A percentile compares a stretch with the other conserved stretches of the same genome.
Conservation (phyloP, 306 rosid species). For the Astragalus glycyphyllos region DNA sequence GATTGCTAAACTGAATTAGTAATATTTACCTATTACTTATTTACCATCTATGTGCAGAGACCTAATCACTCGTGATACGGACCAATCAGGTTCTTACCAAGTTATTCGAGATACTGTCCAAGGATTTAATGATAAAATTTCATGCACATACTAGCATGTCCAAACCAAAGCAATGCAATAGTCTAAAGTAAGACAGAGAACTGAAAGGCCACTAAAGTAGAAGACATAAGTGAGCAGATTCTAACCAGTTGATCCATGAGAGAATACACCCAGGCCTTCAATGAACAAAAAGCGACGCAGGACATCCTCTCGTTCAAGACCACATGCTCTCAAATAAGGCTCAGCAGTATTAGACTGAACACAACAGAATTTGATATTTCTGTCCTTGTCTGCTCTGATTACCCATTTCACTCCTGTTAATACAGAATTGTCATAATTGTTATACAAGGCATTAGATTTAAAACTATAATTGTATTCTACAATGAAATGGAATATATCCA, state of each 20-base stretch:
- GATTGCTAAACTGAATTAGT: constrained; percentile 7
- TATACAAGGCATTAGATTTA: neutral
- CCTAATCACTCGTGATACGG: constrained; percentile 6
- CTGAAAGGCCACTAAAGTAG: neutral
- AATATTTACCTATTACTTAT: neutral
- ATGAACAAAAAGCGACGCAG: constrained; percentile 63
- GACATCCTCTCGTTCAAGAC: constrained; percentile 70
- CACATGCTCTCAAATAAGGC: constrained; percentile 69
- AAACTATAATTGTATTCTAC: neutral
- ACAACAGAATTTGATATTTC: constrained; percentile 75
- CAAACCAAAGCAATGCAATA: constrained; percentile 5
- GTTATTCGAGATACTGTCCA: neutral
- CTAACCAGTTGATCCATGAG: constrained; percentile 78
- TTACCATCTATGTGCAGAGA: constrained; percentile 10
- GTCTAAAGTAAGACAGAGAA: neutral
- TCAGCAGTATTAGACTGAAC: constrained; percentile 75
- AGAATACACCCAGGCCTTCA: constrained; percentile 62
- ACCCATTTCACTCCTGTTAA: constrained; percentile 76
- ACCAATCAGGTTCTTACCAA: constrained; percentile 12
- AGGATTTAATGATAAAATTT: constrained; percentile 7
- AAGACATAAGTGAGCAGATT: constrained; percentile 11
- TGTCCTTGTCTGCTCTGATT: constrained; percentile 64
- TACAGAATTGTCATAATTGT: constrained; percentile 25
- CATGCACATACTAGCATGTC: constrained; percentile 7
- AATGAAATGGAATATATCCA: constrained; percentile 17